Conservation (phyloP, 2,329 filamentous ascomycete species). For the Aspergillus persii region DNA sequence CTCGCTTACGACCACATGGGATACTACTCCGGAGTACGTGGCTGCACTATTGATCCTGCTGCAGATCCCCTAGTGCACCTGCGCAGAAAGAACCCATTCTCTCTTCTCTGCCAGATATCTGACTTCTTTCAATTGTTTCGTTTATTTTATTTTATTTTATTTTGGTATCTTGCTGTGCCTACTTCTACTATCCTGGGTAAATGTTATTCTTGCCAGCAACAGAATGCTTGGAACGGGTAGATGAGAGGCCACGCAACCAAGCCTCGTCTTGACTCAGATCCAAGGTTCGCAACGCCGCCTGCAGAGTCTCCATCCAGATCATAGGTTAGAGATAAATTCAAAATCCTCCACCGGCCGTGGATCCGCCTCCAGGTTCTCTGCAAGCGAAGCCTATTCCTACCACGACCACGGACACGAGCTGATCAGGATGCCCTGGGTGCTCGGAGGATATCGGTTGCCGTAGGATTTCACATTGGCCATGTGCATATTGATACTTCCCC, state of each 20-base stretch:
- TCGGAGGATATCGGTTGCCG: not conserved
- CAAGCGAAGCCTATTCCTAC: not conserved
- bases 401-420: not conserved
- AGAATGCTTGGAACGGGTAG: not conserved
- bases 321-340: slow-evolving; percentile 1
- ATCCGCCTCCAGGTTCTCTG: not conserved
- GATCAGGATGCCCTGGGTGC: not conserved
- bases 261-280: not conserved
- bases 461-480: no score
- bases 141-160: no score
- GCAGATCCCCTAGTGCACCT: not conserved
- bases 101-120: not conserved
- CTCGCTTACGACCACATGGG: slow-evolving; percentile 6
- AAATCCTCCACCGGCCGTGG: slow-evolving; percentile 1
- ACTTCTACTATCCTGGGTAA: no score
- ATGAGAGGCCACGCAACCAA: not conserved
- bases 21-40: not conserved
- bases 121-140: not conserved
- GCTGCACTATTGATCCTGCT: not conserved
- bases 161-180: no score
- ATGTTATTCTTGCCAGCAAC: no score
- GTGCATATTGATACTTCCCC: no score
- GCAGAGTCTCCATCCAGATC: not conserved
- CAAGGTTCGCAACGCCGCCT: not conserved
- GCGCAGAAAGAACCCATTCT: not conserved